A percentile compares a stretch with the other conserved stretches of the same genome.
Conservation (phyloP, 306 rosid species). For the Trifolium pratense region DNA sequence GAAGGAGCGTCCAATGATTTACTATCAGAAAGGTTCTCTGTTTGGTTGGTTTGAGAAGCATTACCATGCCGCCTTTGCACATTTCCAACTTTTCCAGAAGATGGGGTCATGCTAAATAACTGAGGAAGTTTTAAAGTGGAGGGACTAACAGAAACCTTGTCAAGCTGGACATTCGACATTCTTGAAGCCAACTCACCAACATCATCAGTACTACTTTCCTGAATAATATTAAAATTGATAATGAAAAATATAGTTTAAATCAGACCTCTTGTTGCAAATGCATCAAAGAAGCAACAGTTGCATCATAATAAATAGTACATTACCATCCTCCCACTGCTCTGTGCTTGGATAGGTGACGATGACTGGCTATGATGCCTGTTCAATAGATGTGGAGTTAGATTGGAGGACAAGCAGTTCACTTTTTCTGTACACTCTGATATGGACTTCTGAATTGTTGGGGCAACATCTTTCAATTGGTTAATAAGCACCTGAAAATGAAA, state of each 20-base stretch:
- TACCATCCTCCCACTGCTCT: slow-evolving; percentile 86
- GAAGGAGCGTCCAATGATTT: slow-evolving; percentile 67
- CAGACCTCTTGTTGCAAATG: slow-evolving; percentile 29
- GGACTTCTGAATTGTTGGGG: slow-evolving; percentile 91
- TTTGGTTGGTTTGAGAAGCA: slow-evolving; percentile 70
- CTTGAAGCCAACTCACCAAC: slow-evolving; percentile 77
- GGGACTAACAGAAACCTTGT: slow-evolving; percentile 83
- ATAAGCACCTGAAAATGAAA: slow-evolving; percentile 75
- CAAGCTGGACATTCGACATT: slow-evolving; percentile 76
- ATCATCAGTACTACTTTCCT: slow-evolving; percentile 78
- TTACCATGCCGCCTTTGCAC: slow-evolving; percentile 68
- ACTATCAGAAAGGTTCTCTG: slow-evolving; percentile 66
- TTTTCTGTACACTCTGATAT: slow-evolving; percentile 95
- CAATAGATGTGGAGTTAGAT: slow-evolving; percentile 60
- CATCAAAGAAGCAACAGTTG: slow-evolving; percentile 15
- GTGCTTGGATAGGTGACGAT: slow-evolving; percentile 75
- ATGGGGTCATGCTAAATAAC: slow-evolving; percentile 83
- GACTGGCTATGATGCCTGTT: slow-evolving; percentile 68
- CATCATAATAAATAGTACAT: slow-evolving; percentile 31
- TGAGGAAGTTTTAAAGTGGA: slow-evolving; percentile 97
- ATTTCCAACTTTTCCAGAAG: slow-evolving; percentile 89
- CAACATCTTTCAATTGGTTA: slow-evolving; percentile 97
- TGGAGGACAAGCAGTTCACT: slow-evolving; percentile 75
- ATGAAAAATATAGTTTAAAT: slow-evolving; percentile 7
- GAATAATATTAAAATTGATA: slow-evolving; percentile 39